Evolutionary conservation across 441 rosid genomes (phyloP), one percentile per base, ranked within the genome.

Genomic region (Aquilaria agallochum): DNA sequence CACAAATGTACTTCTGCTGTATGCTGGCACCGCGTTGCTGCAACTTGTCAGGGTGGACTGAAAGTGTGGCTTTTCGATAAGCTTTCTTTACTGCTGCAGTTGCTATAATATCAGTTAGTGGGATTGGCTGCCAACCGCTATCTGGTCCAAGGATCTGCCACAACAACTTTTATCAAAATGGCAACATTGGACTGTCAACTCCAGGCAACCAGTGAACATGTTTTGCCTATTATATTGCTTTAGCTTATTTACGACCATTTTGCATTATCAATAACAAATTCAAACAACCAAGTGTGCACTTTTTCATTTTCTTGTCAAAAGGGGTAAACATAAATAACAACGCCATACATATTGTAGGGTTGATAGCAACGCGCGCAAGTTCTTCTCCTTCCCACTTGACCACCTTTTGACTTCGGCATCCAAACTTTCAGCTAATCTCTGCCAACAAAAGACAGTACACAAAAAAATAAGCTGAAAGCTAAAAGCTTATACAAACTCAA

Each of bases 21-120:
- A 86, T 87, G 70, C 82, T 89, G 33, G 99, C 96, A 30, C 99
- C 97, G 13, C 99, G 87, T 75, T 95, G 99, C 80, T 91, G 99
- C 76, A 91, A 78, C 81, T 95, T 95, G 76, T 95, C 99, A 1
- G 97, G 97, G 69, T 95, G 99, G 72, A 95, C 97, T 47, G 72
- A 78, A 20, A 95, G 92, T 11, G 97, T 95, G 70, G 99, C 97
- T 77, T 85, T 95, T 44, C 94, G 73, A 72, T 95, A 95, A 15
- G 99, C 92, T 75, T 95, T 95, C 79, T 87, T 95, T 55, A 91
- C 96, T 27, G 96, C 89, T 51, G 87, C 72, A 2, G 80, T 65
- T 49, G 95, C 68, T 48, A 91, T 76, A 7, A 95, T 79, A 61
- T 95, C 96, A 3, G 96, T 91, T 57, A 91, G 82, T 9, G 96